phyloP scores from a whole-genome alignment of 2,329 filamentous ascomycete species.

The Gnomoniopsis smithogilvyi region DNA sequence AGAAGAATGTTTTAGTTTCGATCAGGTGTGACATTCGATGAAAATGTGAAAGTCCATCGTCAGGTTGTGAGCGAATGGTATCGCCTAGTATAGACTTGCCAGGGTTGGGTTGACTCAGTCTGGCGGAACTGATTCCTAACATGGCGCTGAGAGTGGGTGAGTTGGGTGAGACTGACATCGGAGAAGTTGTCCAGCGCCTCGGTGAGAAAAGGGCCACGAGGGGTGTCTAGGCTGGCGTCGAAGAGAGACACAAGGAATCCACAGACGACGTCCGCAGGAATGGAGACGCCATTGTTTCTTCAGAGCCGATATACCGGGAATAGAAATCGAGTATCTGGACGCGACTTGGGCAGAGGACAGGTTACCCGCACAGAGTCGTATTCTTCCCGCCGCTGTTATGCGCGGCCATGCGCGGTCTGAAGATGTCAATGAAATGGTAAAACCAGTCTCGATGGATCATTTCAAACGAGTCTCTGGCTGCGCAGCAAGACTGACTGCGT shows the following conservation, averaged over 20 bases:
- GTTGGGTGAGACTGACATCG: neutral
- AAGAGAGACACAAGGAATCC: neutral
- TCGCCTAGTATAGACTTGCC: neutral
- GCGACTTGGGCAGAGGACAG: neutral
- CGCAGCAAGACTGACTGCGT: neutral
- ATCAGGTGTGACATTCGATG: neutral
- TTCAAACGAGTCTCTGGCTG: neutral
- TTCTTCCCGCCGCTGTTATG: neutral
- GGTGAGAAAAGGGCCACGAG: neutral
- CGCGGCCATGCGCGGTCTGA: no score
- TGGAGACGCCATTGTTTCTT: neutral
- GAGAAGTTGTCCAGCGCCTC: neutral
- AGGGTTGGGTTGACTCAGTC: neutral
- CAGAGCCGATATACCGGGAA: neutral
- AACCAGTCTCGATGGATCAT: neutral
- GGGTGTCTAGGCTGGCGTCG: slow-evolving; percentile 3
- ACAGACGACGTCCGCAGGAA: neutral
- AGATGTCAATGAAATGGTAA: neutral
- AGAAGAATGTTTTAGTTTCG: neutral
- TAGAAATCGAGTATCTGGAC: neutral
- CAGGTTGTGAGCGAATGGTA: neutral
- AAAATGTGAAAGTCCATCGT: neutral
- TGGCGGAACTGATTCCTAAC: neutral
- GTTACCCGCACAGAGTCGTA: neutral
- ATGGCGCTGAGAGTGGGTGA: neutral